Evolutionary conservation across 768 basidiomycete species (phyloP), one percentile per base, ranked within the genome.

Genomic region (Mycena epipterygia): DNA sequence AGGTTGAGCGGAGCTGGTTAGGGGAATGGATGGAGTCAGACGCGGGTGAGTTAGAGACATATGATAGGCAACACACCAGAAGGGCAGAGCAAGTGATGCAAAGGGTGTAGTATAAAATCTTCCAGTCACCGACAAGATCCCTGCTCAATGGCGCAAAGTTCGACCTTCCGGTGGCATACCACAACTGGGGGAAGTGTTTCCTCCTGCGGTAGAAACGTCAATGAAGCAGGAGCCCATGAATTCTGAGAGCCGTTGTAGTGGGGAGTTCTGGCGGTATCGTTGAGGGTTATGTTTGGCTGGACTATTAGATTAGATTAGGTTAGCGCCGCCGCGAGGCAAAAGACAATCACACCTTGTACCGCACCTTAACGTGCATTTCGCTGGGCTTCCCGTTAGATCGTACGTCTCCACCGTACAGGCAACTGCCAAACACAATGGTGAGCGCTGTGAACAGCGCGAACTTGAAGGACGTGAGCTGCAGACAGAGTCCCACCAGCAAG

Each of bases 391-490:
- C n/a, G n/a, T n/a, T n/a, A n/a, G n/a, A n/a, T n/a, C n/a, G n/a
- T 35, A 33, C 8, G 29, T 17, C 13, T 13, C 19, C 23, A 25
- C 23, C 46, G 23, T 27, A 58, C 57, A 58, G 25, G 39, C 57
- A 39, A 3, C 14, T 29, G 14, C 57, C 39, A 14, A 58, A 58
- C 25, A 58, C 39, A 19, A 42, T 11, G 5, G 30, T 13, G 41
- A 58, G 57, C 14, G 16, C 17, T 5, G 21, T 17, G 57, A 58
- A 58, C 16, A 58, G 25, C 41, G 27, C 39, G n/a, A n/a, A n/a
- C n/a, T n/a, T n/a, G 27, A 58, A 58, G 5, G 57, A 58, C 16
- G 17, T 25, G 9, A 58, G 57, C 57, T 58, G 57, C 23, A 58
- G 39, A 11, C 3, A 7, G 7, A 58, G 57, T 12, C 57, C 57